Percentiles rank a stretch among this genome's conserved stretches.
Conservation (phyloP, 805 yeast genomes). For the Ascoidea asiatica region DNA sequence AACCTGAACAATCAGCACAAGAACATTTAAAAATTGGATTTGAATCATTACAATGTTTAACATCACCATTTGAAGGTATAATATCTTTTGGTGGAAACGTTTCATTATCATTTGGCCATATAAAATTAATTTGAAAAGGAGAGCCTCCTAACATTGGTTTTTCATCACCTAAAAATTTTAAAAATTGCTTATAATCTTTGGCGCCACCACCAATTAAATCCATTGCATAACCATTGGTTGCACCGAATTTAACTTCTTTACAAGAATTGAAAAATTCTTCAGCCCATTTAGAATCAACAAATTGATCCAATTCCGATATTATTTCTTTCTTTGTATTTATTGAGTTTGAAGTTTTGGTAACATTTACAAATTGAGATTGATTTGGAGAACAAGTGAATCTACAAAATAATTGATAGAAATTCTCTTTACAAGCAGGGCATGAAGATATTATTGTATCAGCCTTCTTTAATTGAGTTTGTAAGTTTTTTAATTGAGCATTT, state of each 20-base stretch:
- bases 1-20: conserved; percentile 74
- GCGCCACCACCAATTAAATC: conserved; percentile 98
- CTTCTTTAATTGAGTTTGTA: conserved; percentile 50
- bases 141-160: conserved; percentile 92
- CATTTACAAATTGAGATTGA: conserved; percentile 62
- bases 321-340: conserved; percentile 39
- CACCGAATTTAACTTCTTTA: conserved; percentile 78
- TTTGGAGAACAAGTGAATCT: conserved; percentile 82
- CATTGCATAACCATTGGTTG: conserved; percentile 94
- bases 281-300: conserved; percentile 48
- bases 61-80: conserved; percentile 16
- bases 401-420: conserved; percentile 76
- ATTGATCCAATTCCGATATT: conserved; percentile 61
- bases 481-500: conserved; percentile 37
- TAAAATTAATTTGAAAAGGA: conserved; percentile 82
- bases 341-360: conserved; percentile 39
- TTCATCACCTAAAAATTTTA: conserved; percentile 87
- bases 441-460: conserved; percentile 76
- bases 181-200: conserved; percentile 48
- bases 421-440: conserved; percentile 86
- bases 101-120: conserved; percentile 24
- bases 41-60: conserved; percentile 43
- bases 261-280: conserved; percentile 66
- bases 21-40: conserved; percentile 56
- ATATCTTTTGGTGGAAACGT: conserved; percentile 17